These are phyloP conservation scores for Thalia dealbata DNA, from an alignment of 176 grass and related monocot species.

Conservation along the genomic window DNA sequence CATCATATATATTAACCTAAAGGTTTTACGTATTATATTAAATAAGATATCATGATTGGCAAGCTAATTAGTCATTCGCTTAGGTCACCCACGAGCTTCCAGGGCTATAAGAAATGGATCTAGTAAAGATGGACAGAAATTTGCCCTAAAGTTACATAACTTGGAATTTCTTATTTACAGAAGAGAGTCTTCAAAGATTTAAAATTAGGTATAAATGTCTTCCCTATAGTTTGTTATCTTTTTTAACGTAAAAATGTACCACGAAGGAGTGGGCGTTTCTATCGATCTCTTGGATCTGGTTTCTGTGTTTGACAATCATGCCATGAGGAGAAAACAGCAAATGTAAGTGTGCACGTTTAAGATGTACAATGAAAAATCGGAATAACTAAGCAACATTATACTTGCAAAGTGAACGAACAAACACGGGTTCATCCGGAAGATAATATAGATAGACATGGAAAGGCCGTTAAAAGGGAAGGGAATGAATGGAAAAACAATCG, in stretches of 20 bases:
- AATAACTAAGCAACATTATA: not conserved
- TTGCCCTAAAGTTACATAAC: not conserved
- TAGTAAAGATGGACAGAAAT: no score
- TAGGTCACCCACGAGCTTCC: no score
- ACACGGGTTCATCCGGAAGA: not conserved
- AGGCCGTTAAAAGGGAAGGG: not conserved
- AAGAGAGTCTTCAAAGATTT: not conserved
- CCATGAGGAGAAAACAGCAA: not conserved
- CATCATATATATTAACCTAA: no score
- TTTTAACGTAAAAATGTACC: not conserved
- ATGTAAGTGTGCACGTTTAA: not conserved
- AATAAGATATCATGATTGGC: no score
- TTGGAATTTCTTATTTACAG: not conserved
- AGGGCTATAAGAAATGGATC: no score
- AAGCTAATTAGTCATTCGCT: no score
- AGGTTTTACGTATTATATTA: no score
- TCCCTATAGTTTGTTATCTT: not conserved
- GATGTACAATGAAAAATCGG: not conserved
- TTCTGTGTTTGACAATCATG: not conserved
- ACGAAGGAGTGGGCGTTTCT: not conserved
- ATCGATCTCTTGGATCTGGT: not conserved
- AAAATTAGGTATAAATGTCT: not conserved
- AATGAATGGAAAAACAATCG: not conserved
- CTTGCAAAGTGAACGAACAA: no score
- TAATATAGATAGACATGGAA: not conserved